Base-by-base conservation (phyloP, 2,329 filamentous ascomycete genomes). In the Aureobasidium mangrovei region DNA sequence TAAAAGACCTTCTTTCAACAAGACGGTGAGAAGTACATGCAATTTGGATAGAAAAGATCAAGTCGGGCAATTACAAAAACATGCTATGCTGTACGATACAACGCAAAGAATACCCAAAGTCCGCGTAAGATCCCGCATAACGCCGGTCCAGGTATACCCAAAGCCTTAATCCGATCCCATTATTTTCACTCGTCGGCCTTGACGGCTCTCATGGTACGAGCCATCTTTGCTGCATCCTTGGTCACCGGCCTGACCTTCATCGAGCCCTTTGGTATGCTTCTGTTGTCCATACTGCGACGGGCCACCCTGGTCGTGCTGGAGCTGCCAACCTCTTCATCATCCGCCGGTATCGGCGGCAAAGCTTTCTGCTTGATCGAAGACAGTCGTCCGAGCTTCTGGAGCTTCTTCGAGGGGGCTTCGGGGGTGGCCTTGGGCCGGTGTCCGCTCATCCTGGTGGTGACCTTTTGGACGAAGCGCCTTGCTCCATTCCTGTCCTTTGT, bases 121-220 rank as follows among this genome's bases (percentile, higher is more conserved):
- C 18, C 38, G n/a, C 27, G 47, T 29, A 51, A 35, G 35, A 24
- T 28, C 46, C 26, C 4, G 27, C 24, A n/a, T 8, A 27, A 51
- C 46, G 46, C 46, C 46, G 6, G 32, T 35, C 38, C 33, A 29
- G 32, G 47, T 51, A 51, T 53, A 44, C 32, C 39, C 29, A 24
- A 42, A n/a, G 33, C 39, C 48, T 33, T 36, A 31, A n/a, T 38
- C 24, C 40, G 18, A 10, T 44, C 24, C 26, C 40, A 12, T 18
- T 18, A 40, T 12, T 7, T 28, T 53, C 38, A 53, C 29, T 53
- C 49, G 4, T 53, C 49, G 4, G 49, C 40, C 40, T 53, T 53
- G 40, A 53, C 49, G 35, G 49, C 49, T 53, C 49, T 43, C 49
- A 53, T 53, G 24, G 49, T 53, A 27, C 49, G 49, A 38, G 49